phyloP scores from a whole-genome alignment of 2,329 filamentous ascomycete genomes.

The Trichoderma sp. region DNA sequence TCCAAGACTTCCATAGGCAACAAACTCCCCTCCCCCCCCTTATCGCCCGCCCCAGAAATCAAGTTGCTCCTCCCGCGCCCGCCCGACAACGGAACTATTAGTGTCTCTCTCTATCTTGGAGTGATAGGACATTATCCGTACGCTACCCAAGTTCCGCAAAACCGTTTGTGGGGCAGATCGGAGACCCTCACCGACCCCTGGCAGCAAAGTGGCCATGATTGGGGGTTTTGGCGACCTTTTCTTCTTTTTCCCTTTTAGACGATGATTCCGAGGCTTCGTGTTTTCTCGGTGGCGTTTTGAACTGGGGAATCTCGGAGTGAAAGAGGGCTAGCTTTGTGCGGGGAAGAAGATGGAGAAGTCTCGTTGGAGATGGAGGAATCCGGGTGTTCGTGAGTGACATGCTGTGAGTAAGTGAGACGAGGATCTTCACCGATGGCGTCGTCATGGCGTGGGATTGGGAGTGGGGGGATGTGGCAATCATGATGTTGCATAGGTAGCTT shows the following conservation, averaged over 20 bases:
- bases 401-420: neutral
- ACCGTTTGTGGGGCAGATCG: conserved; percentile 25
- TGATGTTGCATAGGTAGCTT: conserved; percentile 16
- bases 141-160: too few relatives aligned
- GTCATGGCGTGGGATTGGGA: neutral
- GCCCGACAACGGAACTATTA: too few relatives aligned
- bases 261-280: too few relatives aligned
- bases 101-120: too few relatives aligned
- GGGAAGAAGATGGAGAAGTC: conserved; percentile 4
- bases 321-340: conserved; percentile 14
- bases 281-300: too few relatives aligned
- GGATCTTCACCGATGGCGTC: neutral
- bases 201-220: conserved; percentile 1
- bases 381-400: neutral
- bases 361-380: neutral
- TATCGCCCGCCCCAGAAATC: neutral
- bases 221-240: neutral
- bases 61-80: too few relatives aligned
- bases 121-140: too few relatives aligned
- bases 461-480: conserved; percentile 9
- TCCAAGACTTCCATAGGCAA: too few relatives aligned
- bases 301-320: neutral
- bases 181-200: conserved; percentile 31
- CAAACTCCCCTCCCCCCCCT: neutral
- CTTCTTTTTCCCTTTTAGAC: too few relatives aligned